Evolutionary conservation across 495 filamentous ascomycete species (phyloP).

Genomic region (Penicillium daleae): DNA sequence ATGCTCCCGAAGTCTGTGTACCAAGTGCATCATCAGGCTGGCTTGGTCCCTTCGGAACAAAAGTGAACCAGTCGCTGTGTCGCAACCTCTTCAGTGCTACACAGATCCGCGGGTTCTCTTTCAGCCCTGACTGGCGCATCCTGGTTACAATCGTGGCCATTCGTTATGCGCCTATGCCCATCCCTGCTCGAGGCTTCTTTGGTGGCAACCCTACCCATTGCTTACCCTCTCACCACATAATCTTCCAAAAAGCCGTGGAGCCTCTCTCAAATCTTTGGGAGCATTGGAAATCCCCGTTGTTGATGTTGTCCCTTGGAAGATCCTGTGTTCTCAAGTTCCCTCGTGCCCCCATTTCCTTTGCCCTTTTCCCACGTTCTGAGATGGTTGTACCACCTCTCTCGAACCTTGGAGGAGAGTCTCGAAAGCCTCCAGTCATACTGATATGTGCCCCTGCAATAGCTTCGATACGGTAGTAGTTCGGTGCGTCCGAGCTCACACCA

Average conservation of each 20-base stretch:
- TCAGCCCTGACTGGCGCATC: constrained; percentile 27
- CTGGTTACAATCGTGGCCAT: constrained; percentile 29
- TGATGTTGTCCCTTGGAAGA: constrained; percentile 29
- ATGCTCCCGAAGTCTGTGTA: constrained; percentile 5
- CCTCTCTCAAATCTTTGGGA: constrained; percentile 11
- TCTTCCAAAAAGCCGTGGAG: constrained; percentile 9
- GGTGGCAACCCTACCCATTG: constrained; percentile 20
- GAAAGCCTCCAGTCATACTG: constrained; percentile 25
- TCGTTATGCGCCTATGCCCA: constrained; percentile 27
- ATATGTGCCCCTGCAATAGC: constrained; percentile 34
- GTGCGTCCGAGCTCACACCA: constrained; percentile 38
- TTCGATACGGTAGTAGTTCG: constrained; percentile 38
- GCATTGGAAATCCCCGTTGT: constrained; percentile 23
- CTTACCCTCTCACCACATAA: neutral
- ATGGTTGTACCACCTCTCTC: constrained; percentile 29
- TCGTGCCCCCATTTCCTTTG: constrained; percentile 6
- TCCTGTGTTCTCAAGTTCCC: constrained; percentile 26
- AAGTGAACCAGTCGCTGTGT: constrained; percentile 24
- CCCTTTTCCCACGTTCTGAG: constrained; percentile 28
- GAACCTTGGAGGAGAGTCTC: constrained; percentile 5
- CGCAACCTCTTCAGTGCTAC: constrained; percentile 23
- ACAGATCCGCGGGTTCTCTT: constrained; percentile 30
- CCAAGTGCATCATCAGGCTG: constrained; percentile 10
- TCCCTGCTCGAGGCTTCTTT: constrained; percentile 30
- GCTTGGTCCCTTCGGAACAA: constrained; percentile 28